A percentile compares a stretch with the other conserved stretches of the same genome.
phyloP scores from a whole-genome alignment of 306 rosid species.

The Cicer bijugum region DNA sequence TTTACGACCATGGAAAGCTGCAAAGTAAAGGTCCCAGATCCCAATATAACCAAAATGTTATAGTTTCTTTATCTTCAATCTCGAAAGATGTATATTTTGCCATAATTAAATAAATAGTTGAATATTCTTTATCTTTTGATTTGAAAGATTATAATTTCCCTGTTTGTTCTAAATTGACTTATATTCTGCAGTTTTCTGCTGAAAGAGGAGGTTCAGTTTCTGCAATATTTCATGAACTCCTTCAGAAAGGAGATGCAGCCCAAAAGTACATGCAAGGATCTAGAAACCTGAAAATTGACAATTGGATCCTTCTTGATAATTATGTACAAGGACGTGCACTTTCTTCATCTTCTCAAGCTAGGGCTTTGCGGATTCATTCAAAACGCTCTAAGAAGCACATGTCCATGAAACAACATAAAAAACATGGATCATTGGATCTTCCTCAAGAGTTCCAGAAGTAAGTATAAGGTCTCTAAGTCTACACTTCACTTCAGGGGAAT shows the following conservation, averaged over 20 bases:
- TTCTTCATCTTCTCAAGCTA: slow-evolving; percentile 53
- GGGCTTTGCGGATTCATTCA: slow-evolving; percentile 68
- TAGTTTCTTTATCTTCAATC: slow-evolving; percentile 28
- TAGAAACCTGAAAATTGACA: slow-evolving; percentile 64
- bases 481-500: slow-evolving; percentile 14
- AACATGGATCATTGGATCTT: slow-evolving; percentile 63
- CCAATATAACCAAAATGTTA: slow-evolving; percentile 1
- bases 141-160: slow-evolving; percentile 10
- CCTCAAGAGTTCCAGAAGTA: slow-evolving; percentile 66
- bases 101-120: background rate
- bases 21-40: background rate
- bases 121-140: slow-evolving; percentile 1
- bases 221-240: slow-evolving; percentile 64
- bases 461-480: slow-evolving; percentile 44
- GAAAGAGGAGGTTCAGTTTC: slow-evolving; percentile 56
- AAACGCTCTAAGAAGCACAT: slow-evolving; percentile 76
- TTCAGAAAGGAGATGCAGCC: slow-evolving; percentile 70
- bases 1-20: background rate
- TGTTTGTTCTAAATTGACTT: slow-evolving; percentile 37
- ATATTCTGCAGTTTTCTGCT: slow-evolving; percentile 55
- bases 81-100: slow-evolving; percentile 25
- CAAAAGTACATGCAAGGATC: slow-evolving; percentile 78
- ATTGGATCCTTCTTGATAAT: slow-evolving; percentile 79
- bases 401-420: slow-evolving; percentile 79
- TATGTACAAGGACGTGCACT: slow-evolving; percentile 54